Base-by-base conservation (phyloP, 805 yeast species). In the Yamadazyma sp. region DNA sequence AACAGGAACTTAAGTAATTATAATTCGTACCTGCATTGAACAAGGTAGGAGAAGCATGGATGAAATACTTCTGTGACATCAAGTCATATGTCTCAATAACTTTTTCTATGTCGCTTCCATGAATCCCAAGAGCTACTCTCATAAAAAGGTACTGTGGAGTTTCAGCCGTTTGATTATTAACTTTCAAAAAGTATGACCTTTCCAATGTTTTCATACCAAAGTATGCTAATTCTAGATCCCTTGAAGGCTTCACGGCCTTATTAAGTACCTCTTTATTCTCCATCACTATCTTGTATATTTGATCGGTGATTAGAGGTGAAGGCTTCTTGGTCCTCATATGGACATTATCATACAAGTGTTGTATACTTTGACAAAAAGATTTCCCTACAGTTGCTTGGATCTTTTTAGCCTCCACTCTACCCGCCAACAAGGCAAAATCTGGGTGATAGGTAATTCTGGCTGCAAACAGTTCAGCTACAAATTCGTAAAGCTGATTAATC, bases 41-140 rank as follows among this genome's bases (percentile, higher is more conserved):
- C 42, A 91, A 68, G 1, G 99, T 91, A 8, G 99, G 98, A 6
- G 96, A 86, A 3, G 95, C 96, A 57, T 91, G 98, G 33, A 90
- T 86, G 67, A 91, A 88, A 58, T 80, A 85, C 60, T 84, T 84
- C 52, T 72, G 68, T 4, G 96, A 86, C 96, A 91, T 90, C 53
- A 84, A 65, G 48, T 84, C 75, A 62, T 90, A 91, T 9, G 97
- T 88, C 61, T 90, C 95, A 9, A 81, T 53, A 3, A 78, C 95
- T 12, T 70, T 67, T 27, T 73, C 74, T 15, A 87, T 62, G 55
- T 85, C 76, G 10, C 12, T 26, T 26, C 84, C 85, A 55, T 91
- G 97, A 38, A 91, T 87, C 27, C 97, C 97, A 13, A 91, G 65
- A 12, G 97, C 82, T 9, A 91, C 98, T 57, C 99, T 77, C 84